phyloP scores from a whole-genome alignment of 352 stramenopile species.

The Phytophthora sojae region DNA sequence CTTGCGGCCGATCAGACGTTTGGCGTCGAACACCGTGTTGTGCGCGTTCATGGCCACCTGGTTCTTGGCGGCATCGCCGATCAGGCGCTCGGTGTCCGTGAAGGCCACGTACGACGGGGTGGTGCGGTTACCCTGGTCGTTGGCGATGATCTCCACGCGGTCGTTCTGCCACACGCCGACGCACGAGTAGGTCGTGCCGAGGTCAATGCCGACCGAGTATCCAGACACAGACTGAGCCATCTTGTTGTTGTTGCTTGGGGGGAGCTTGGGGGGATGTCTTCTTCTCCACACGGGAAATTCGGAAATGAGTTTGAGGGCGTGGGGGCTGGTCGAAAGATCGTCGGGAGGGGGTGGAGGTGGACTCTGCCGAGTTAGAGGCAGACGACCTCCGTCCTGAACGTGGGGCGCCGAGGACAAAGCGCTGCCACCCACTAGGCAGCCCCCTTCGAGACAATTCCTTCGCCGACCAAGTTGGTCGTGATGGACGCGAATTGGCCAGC shows the following conservation, averaged over 20 bases:
- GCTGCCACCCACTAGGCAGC: conserved; percentile 12
- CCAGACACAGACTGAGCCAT: conserved; percentile 35
- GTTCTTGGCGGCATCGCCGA: no score
- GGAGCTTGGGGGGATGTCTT: conserved; percentile 13
- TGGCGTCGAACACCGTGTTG: conserved; percentile 97
- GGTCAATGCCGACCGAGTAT: conserved; percentile 84
- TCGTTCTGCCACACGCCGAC: conserved; percentile 95
- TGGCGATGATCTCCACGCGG: conserved; percentile 96
- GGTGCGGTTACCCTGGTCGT: conserved; percentile 96
- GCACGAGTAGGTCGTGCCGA: conserved; percentile 95
- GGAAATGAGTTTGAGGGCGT: conserved; percentile 16
- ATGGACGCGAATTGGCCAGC: conserved; percentile 4
- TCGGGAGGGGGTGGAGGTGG: neutral
- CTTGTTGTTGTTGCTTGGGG: conserved; percentile 22
- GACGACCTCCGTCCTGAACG: conserved; percentile 5
- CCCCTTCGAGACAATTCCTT: conserved; percentile 22
- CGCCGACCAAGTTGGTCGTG: neutral
- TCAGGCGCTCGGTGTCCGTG: conserved; percentile 93
- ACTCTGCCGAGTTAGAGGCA: neutral
- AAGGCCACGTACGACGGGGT: conserved; percentile 97
- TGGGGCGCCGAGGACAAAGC: conserved; percentile 4
- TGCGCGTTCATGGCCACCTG: conserved; percentile 93
- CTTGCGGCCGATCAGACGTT: conserved; percentile 96
- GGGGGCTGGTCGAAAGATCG: conserved; percentile 16
- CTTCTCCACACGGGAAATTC: conserved; percentile 35